Conservation (phyloP, 176 grass and related monocot genomes). For the Oryza coarctata region DNA sequence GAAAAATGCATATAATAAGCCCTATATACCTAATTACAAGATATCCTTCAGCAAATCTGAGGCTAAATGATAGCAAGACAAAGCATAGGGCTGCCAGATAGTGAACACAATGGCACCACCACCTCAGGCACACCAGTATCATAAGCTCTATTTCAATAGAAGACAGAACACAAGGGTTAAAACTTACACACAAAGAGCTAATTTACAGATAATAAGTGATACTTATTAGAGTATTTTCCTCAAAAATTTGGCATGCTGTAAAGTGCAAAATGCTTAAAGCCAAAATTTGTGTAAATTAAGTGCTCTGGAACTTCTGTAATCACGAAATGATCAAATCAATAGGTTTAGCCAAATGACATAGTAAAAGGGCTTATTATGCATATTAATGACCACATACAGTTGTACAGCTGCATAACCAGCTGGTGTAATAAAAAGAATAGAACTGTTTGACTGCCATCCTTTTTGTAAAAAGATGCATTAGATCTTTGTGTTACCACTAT, state of each 20-base stretch:
- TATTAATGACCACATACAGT: neutral
- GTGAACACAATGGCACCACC: conserved; percentile 34
- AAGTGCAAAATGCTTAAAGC: neutral
- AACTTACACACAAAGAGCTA: conserved; percentile 26
- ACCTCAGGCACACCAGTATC: conserved; percentile 27
- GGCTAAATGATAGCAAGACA: conserved; percentile 34
- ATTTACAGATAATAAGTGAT: conserved; percentile 6
- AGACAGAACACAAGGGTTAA: conserved; percentile 28
- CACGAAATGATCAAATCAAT: neutral
- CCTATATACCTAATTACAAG: conserved; percentile 44
- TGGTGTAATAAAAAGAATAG: neutral
- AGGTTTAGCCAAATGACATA: neutral
- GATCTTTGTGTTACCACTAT: neutral
- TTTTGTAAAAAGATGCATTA: neutral
- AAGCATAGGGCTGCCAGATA: conserved; percentile 37
- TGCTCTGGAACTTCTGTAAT: neutral
- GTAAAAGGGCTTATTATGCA: neutral
- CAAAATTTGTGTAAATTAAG: neutral
- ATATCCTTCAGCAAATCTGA: conserved; percentile 44
- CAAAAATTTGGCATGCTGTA: neutral
- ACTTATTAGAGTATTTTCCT: conserved; percentile 7
- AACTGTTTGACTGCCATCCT: neutral
- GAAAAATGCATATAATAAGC: conserved; percentile 27
- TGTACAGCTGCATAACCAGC: neutral
- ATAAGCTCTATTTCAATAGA: conserved; percentile 27